Base-by-base conservation (phyloP, 345 rosid genomes). In the Aquilaria malaccensis region DNA sequence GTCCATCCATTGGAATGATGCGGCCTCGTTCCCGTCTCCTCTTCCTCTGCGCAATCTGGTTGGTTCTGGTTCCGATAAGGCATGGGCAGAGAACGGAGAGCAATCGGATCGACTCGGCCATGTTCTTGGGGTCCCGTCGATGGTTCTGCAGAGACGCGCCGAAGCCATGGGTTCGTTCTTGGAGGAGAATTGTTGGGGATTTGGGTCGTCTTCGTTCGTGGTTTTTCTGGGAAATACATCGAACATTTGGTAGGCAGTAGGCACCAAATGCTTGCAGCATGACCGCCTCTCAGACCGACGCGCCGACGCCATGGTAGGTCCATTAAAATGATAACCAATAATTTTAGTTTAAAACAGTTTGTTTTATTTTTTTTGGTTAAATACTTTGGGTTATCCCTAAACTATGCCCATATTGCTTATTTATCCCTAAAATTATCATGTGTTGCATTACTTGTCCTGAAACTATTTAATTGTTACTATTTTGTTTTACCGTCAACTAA, bases 71-170 rank as follows among this genome's bases (percentile, higher is more conserved):
- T 49, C 76, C 6, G 60, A 37, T 0, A 76, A 59, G 3, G 74
- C 67, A 12, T 73, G 59, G 9, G 80, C 56, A 7, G 70, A 62
- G 81, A 77, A 81, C 5, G 69, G 76, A 33, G 73, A 67, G 59
- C 75, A 70, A 56, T 78, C 67, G 1, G 84, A 71, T 72, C 77
- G 75, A 65, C 69, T 54, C 11, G 85, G 89, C 87, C 87, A 74
- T 2, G 87, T 79, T 62, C 68, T 68, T 60, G 72, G 83, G 73
- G 73, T 76, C 85, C 79, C 83, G 60, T 64, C 45, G 14, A 11
- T 43, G 33, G 0, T 51, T 58, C 33, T 11, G 14, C 43, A 11
- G 12, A 30, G 10, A 7, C 9, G 2, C 9, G 11, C 12, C 45
- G 32, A 9, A 0, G 56, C 33, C 30, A 29, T 13, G 52, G 43